phyloP scores from a whole-genome alignment of 1,284 basidiomycete genomes.

The Cutaneotrichosporon cutaneum region DNA sequence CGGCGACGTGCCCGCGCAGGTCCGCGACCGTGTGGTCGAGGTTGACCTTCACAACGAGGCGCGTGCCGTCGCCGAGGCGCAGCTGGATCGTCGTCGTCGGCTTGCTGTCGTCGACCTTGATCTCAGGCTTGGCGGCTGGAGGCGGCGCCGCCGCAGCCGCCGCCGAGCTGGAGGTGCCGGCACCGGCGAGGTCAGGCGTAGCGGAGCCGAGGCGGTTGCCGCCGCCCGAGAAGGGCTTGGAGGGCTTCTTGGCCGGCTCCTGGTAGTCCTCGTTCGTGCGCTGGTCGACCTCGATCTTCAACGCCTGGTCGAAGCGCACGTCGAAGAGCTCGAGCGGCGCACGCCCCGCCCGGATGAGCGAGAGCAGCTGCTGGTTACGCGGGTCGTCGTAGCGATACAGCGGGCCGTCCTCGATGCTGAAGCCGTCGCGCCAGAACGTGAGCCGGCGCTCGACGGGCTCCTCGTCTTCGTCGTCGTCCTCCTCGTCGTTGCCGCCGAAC shows the following conservation, averaged over 20 bases:
- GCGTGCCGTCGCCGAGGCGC: slow-evolving; percentile 83
- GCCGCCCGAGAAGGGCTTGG: slow-evolving; percentile 65
- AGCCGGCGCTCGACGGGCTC: slow-evolving; percentile 69
- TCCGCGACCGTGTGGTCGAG: slow-evolving; percentile 86
- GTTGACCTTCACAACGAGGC: slow-evolving; percentile 67
- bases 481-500: slow-evolving; percentile 14
- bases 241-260: slow-evolving; percentile 54
- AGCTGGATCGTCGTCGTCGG: slow-evolving; percentile 90
- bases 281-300: slow-evolving; percentile 78
- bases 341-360: slow-evolving; percentile 77
- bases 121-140: slow-evolving; percentile 12
- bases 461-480: slow-evolving; percentile 56
- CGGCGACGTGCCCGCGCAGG: slow-evolving; percentile 81
- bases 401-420: slow-evolving; percentile 87
- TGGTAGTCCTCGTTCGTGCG: slow-evolving; percentile 74
- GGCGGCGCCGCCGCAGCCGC: slow-evolving; percentile 29
- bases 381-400: slow-evolving; percentile 84
- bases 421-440: slow-evolving; percentile 93
- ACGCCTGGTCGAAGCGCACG: slow-evolving; percentile 74
- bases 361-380: slow-evolving; percentile 68
- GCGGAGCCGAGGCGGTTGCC: slow-evolving; percentile 74
- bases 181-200: slow-evolving; percentile 9
- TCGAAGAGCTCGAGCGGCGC: slow-evolving; percentile 77
- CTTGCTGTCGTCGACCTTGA: slow-evolving; percentile 57
- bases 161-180: background rate